Percentiles rank a stretch among this genome's conserved stretches.
These are phyloP conservation scores for Leccinum pallidistipes DNA, from an alignment of 1,284 basidiomycete species.

Conservation along the genomic window DNA sequence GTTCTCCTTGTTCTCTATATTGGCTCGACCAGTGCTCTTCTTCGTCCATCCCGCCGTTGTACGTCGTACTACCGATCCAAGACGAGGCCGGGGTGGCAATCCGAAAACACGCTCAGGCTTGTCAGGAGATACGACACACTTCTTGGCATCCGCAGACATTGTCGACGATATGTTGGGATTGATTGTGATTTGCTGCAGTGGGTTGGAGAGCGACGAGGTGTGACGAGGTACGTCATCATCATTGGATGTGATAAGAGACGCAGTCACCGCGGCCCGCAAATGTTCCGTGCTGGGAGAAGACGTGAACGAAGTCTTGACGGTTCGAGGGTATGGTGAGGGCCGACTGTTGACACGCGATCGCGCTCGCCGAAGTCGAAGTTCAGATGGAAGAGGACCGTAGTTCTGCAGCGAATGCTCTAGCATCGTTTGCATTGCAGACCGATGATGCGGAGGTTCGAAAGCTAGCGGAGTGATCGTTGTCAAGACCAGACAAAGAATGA, in stretches of 20 bases:
- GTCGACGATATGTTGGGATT: slow-evolving; percentile 25
- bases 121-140: slow-evolving; percentile 6
- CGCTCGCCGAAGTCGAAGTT: slow-evolving; percentile 57
- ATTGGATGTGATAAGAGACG: slow-evolving; percentile 23
- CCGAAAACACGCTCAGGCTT: slow-evolving; percentile 42
- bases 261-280: slow-evolving; percentile 30
- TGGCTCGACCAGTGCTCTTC: slow-evolving; percentile 46
- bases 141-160: slow-evolving; percentile 7
- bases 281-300: slow-evolving; percentile 44
- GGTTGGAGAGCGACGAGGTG: slow-evolving; percentile 7
- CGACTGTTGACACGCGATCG: slow-evolving; percentile 69
- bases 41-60: slow-evolving; percentile 62
- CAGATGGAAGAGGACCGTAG: slow-evolving; percentile 67
- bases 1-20: slow-evolving; percentile 57
- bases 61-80: slow-evolving; percentile 55
- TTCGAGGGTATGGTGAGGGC: slow-evolving; percentile 68
- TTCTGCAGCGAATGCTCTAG: slow-evolving; percentile 70
- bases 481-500: background rate
- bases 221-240: slow-evolving; percentile 11
- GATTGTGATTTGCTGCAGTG: slow-evolving; percentile 25
- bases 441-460: slow-evolving; percentile 66
- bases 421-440: slow-evolving; percentile 66
- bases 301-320: slow-evolving; percentile 41
- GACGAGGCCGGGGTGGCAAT: slow-evolving; percentile 48
- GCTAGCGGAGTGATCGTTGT: slow-evolving; percentile 42